Percentiles rank a stretch among this genome's conserved stretches.
Conservation (phyloP, 345 rosid genomes). For the Leavenworthia alabamica region DNA sequence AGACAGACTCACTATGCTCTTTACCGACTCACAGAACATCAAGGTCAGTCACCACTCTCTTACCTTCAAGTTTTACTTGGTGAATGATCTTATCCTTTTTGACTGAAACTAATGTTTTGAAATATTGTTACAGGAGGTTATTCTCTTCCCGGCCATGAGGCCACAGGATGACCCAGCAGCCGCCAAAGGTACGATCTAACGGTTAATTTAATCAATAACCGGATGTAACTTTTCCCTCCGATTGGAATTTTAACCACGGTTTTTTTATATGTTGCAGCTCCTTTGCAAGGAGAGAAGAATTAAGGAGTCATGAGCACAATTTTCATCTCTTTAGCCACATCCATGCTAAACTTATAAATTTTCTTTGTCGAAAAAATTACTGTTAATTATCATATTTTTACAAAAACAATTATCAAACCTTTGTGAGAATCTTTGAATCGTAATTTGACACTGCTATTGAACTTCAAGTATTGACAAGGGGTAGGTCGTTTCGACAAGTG, state of each 20-base stretch:
- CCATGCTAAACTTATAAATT: not conserved
- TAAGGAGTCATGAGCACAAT: not conserved
- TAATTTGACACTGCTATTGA: not conserved
- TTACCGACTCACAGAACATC: constrained; percentile 92
- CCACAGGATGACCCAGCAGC: constrained; percentile 78
- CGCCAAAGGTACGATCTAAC: constrained; percentile 39
- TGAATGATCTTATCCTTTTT: not conserved
- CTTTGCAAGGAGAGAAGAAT: constrained; percentile 19
- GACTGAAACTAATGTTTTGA: not conserved
- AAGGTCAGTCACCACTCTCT: constrained; percentile 43
- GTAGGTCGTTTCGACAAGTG: not conserved
- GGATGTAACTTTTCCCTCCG: not conserved
- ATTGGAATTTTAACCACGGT: not conserved
- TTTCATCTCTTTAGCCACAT: constrained; percentile 10
- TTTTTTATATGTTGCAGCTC: constrained; percentile 1
- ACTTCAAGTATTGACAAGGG: too few relatives aligned
- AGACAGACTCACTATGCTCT: constrained; percentile 79
- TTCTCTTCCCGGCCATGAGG: constrained; percentile 97
- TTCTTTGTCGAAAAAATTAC: constrained; percentile 13
- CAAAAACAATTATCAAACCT: not conserved
- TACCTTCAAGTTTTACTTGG: not conserved
- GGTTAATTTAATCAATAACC: not conserved
- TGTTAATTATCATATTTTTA: not conserved
- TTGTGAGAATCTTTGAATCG: not conserved
- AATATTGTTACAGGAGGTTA: constrained; percentile 59